phyloP scores from a whole-genome alignment of 148 eudicot genomes.

The Cornus suecica region DNA sequence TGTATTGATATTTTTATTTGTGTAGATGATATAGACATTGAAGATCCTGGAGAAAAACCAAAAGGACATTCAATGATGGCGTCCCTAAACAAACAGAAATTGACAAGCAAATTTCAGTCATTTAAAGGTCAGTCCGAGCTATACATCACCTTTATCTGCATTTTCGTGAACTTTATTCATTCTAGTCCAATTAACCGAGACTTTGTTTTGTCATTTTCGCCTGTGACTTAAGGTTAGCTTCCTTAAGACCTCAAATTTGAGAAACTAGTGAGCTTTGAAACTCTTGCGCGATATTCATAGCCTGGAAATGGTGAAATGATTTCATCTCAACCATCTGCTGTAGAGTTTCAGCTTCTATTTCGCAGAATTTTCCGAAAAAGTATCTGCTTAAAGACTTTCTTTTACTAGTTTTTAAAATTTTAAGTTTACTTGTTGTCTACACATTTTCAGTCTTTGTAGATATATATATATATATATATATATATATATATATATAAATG shows the following conservation, averaged over 20 bases:
- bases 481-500: neutral
- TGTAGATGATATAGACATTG: conserved; percentile 87
- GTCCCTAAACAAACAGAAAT: conserved; percentile 69
- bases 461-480: no score
- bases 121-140: conserved; percentile 58
- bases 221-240: no score
- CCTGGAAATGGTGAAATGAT: neutral
- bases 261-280: neutral
- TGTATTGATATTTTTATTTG: conserved; percentile 10
- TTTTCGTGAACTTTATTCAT: neutral
- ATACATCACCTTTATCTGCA: neutral
- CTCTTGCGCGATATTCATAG: neutral
- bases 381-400: neutral
- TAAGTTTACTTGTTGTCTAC: no score
- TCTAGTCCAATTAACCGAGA: neutral
- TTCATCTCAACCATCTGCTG: neutral
- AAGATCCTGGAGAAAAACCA: conserved; percentile 64
- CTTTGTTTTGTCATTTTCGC: neutral
- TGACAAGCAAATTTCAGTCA: conserved; percentile 74
- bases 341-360: neutral
- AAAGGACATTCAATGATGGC: conserved; percentile 68
- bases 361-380: neutral
- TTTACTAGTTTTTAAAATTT: neutral
- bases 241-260: neutral
- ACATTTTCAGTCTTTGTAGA: no score